Evolutionary conservation across 805 yeast genomes (phyloP), one percentile per base, ranked within the genome.

Genomic region (Metschnikowia arizonensis): DNA sequence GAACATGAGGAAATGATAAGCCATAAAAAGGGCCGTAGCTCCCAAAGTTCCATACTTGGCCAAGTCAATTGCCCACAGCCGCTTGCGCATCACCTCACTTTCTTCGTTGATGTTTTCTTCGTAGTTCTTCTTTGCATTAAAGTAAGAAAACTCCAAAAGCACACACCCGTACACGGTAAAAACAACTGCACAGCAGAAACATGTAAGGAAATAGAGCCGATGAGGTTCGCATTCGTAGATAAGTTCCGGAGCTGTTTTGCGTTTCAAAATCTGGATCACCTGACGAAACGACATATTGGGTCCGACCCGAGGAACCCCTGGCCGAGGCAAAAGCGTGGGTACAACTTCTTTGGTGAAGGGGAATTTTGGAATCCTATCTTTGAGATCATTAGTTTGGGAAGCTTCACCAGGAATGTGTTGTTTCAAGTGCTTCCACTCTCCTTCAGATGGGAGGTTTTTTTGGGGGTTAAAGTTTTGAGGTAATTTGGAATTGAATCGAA

Each of bases 181-280:
- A 9, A 83, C 80, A 31, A 85, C 65, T 0, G 89, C 87, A 57
- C 83, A 73, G 36, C 86, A 79, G 50, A 82, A 79, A 59, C 86
- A 78, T 17, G 80, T 76, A 9, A 85, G 66, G 61, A 86, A 87
- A 62, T 86, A 88, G 26, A 85, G 69, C 46, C 85, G 69, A 59
- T 88, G 95, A 0, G 93, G 86, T 63, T 88, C 95, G 21, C 89
- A 80, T 68, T 86, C 91, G 63, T 87, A 88, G 35, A 87, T 73
- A 44, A 87, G 68, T 57, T 86, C 95, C 1, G 91, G 91, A 39
- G 76, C 73, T 10, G 64, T 65, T 53, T 82, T 78, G 32, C 68
- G 65, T 48, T 74, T 69, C 49, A 87, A 65, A 9, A 77, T 73
- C 46, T 75, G 74, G 54, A 83, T 68, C 65, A 88, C 81, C 59